Conservation (phyloP, 2,329 filamentous ascomycete species). For the Xylaria sp. region DNA sequence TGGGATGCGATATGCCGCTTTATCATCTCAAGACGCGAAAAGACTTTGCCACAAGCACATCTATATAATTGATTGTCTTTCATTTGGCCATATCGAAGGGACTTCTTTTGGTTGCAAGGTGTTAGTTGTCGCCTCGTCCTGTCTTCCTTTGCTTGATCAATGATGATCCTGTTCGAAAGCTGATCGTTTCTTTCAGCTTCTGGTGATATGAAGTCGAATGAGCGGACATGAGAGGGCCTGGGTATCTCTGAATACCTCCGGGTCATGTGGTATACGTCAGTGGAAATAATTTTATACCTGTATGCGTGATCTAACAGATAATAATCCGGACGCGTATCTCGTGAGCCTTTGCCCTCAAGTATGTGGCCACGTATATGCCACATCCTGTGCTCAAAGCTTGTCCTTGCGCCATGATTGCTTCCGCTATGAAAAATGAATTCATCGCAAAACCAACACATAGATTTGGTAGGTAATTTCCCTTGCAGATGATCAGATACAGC, state of each 20-base stretch:
- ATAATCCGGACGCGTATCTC: slow-evolving; percentile 13
- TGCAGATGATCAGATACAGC: not conserved
- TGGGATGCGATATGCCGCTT: too few relatives aligned
- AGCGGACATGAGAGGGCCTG: not conserved
- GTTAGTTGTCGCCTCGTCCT: not conserved
- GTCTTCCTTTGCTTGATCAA: slow-evolving; percentile 4
- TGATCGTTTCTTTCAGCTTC: not conserved
- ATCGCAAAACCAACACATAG: slow-evolving; percentile 28
- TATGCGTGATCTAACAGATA: slow-evolving; percentile 3
- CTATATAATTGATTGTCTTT: too few relatives aligned
- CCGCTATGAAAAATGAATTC: not conserved
- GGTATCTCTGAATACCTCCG: slow-evolving; percentile 1
- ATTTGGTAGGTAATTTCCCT: not conserved
- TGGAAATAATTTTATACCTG: not conserved
- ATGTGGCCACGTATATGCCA: slow-evolving; percentile 25
- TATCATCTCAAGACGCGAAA: too few relatives aligned
- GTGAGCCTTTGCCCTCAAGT: not conserved
- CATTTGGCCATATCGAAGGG: too few relatives aligned
- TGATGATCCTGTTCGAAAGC: not conserved
- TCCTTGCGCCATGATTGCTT: not conserved
- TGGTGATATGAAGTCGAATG: slow-evolving; percentile 8
- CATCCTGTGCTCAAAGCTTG: slow-evolving; percentile 20
- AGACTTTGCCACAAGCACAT: too few relatives aligned
- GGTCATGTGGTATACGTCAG: not conserved
- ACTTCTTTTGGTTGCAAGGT: not conserved